Conservation (phyloP, 352 stramenopile species). For the Globisporangium lucens region DNA sequence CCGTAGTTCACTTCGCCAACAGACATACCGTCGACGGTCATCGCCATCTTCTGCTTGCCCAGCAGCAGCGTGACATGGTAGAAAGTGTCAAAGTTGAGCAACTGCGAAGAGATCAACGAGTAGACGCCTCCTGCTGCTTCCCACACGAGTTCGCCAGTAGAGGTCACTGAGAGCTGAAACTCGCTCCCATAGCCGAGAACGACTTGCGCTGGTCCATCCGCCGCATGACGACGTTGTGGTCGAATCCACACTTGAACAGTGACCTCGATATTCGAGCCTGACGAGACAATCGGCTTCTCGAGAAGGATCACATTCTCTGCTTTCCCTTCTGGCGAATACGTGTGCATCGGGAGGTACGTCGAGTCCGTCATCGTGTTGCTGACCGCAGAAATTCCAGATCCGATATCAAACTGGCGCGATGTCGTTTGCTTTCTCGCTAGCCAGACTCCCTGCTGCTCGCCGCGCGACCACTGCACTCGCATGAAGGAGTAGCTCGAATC, state of each 20-base stretch:
- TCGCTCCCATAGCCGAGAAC: slow-evolving; percentile 60
- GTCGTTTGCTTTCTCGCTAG: slow-evolving; percentile 47
- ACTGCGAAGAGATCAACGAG: slow-evolving; percentile 31
- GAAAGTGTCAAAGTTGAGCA: slow-evolving; percentile 47
- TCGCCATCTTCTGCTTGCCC: slow-evolving; percentile 29
- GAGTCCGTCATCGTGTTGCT: slow-evolving; percentile 60
- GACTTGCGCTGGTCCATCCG: slow-evolving; percentile 33
- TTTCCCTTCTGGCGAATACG: slow-evolving; percentile 59
- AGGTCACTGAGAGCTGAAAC: slow-evolving; percentile 48
- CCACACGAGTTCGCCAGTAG: slow-evolving; percentile 47
- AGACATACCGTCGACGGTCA: slow-evolving; percentile 48
- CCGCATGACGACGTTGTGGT: slow-evolving; percentile 16
- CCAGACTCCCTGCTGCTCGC: slow-evolving; percentile 81
- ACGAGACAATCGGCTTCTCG: slow-evolving; percentile 58
- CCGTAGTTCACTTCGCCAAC: slow-evolving; percentile 31
- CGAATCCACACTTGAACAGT: slow-evolving; percentile 72
- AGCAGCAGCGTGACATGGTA: slow-evolving; percentile 62
- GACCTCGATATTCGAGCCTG: slow-evolving; percentile 47
- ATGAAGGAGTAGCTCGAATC: slow-evolving; percentile 65
- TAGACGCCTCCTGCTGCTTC: slow-evolving; percentile 37
- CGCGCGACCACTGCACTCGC: slow-evolving; percentile 76
- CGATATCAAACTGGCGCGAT: slow-evolving; percentile 36
- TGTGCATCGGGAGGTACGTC: slow-evolving; percentile 35
- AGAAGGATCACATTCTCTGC: slow-evolving; percentile 48
- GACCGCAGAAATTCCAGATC: slow-evolving; percentile 26